Conservation (phyloP, 257 asterid species). For the Solanum stenotomum region DNA sequence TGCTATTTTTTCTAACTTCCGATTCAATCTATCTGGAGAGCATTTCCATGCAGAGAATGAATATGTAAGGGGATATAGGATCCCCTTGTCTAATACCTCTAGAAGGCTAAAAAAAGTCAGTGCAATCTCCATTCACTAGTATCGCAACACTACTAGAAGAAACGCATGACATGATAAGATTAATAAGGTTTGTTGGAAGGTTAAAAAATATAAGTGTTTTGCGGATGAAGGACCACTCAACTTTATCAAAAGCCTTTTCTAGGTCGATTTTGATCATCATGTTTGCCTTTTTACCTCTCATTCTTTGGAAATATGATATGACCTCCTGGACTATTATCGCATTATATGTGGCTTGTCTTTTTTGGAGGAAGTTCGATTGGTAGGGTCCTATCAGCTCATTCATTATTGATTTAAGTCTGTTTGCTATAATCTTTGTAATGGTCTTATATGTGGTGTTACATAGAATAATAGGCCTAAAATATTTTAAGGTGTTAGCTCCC, state of each 20-base stretch:
- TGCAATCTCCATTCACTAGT: neutral
- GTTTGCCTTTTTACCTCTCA: neutral
- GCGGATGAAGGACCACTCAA: neutral
- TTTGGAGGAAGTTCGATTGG: neutral
- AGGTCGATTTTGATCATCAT: no score
- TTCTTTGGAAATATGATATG: neutral
- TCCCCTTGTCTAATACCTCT: neutral
- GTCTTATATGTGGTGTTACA: neutral
- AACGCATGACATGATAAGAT: neutral
- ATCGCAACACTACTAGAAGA: neutral
- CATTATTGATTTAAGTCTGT: neutral
- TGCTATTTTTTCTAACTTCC: neutral
- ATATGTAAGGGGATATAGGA: neutral
- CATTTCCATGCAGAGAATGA: neutral
- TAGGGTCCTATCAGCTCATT: neutral
- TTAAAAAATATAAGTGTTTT: neutral
- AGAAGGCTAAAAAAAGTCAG: neutral
- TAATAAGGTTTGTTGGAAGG: neutral
- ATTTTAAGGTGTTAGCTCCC: neutral
- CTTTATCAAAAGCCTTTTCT: no score
- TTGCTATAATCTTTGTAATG: neutral
- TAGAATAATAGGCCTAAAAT: neutral
- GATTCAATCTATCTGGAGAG: neutral
- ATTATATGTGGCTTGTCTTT: neutral
- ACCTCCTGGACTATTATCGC: neutral